phyloP scores from a whole-genome alignment of 805 yeast genomes.

The Ogataea populi-albae region DNA sequence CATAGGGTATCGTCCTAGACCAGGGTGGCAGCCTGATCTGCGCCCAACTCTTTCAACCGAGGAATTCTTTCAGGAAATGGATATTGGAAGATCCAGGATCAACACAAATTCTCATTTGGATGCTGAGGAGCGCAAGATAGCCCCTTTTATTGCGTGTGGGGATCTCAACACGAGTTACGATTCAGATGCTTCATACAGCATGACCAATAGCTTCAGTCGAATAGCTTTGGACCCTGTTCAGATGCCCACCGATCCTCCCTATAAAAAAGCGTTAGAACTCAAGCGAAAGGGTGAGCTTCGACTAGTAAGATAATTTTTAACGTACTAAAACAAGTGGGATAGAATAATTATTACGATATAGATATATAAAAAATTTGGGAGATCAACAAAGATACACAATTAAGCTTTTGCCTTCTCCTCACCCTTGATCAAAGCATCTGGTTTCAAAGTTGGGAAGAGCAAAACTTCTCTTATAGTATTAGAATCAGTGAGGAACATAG shows the following conservation, averaged over 20 bases:
- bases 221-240: conserved; percentile 86
- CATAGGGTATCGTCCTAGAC: conserved; percentile 77
- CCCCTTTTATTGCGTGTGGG: conserved; percentile 96
- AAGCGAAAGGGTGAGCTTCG: conserved; percentile 67
- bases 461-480: conserved; percentile 97
- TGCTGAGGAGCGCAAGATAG: conserved; percentile 67
- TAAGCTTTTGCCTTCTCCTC: conserved; percentile 30
- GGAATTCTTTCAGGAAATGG: conserved; percentile 69
- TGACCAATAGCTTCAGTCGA: conserved; percentile 40
- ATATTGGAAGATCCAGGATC: conserved; percentile 52
- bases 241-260: conserved; percentile 95
- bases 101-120: conserved; percentile 49
- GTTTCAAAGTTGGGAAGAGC: conserved; percentile 98
- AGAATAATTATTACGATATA: no score
- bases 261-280: conserved; percentile 85
- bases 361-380: no score
- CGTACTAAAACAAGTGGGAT: no score
- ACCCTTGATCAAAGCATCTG: conserved; percentile 56
- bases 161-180: conserved; percentile 76
- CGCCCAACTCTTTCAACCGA: conserved; percentile 60
- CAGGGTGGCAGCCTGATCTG: conserved; percentile 74
- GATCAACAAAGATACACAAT: background rate
- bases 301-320: conserved; percentile 22
- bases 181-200: conserved; percentile 89
- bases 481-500: conserved; percentile 96